Base-by-base conservation (phyloP, 495 filamentous ascomycete genomes). In the Lepidopterella palustris region DNA sequence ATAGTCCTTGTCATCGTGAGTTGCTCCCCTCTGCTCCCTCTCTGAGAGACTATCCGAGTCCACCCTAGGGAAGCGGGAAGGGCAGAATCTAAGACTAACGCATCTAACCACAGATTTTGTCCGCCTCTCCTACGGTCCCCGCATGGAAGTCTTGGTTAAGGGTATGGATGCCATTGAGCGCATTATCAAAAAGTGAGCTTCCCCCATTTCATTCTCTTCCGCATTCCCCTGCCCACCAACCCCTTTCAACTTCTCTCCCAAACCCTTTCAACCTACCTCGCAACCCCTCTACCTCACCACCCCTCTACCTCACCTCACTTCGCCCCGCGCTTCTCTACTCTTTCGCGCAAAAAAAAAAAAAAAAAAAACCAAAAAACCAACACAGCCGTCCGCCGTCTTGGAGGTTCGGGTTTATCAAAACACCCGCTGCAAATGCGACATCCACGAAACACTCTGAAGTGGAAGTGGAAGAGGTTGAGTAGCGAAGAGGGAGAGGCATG, bases 121-220 rank as follows among this genome's bases (percentile, higher is more conserved):
- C 45, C 83, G 92, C 45, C 77, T 96, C 66, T 91, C 87, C 49
- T 97, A 97, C 69, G 92, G 92, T 0, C 92, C 92, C 4, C 85
- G 81, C 71, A 90, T 93, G 87, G 90, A 93, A n/a, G 81, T 81
- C 20, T 73, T 97, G 45, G 83, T 84, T 78, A 87, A 79, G 77
- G 92, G 92, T 45, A 79, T 95, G 58, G 88, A 96, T 72, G 89
- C 87, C 39, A 95, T 97, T 66, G 89, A 96, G 80, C 77, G 87
- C 40, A 87, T 96, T 29, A 73, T 92, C 15, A 80, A 80, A 65
- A 86, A 85, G 84, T 84, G 74, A 57, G 54, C 26, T 6, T 15
- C 23, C 9, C 47, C 20, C 24, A 15, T 50, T 25, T 24, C 20
- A 5, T 5, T 15, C 23, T 25, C 26, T 50, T 50, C 21, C 8